Conservation (phyloP, 108 stramenopile species). For the Parietichytrium sp. region DNA sequence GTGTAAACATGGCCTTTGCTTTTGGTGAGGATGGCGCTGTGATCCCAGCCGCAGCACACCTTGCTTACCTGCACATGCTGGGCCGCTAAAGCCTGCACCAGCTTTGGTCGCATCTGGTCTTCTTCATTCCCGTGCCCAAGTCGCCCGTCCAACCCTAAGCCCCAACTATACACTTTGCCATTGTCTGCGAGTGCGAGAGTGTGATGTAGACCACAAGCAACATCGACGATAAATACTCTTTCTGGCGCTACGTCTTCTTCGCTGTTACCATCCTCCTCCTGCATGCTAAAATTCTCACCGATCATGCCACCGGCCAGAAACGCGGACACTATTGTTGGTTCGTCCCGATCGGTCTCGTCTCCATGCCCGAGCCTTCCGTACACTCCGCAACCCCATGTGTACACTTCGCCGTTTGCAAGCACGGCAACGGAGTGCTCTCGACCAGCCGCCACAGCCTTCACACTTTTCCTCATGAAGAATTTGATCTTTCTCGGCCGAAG, state of each 20-base stretch:
- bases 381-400: background rate
- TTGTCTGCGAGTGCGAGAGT: background rate
- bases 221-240: background rate
- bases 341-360: background rate
- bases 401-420: constrained; percentile 1
- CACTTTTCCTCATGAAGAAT: background rate
- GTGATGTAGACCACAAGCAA: background rate
- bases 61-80: background rate
- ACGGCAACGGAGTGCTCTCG: constrained; percentile 1
- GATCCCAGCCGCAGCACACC: constrained; percentile 30
- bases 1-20: background rate
- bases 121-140: constrained; percentile 10
- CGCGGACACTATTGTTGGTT: background rate
- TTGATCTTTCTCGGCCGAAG: background rate
- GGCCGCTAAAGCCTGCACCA: background rate
- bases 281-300: background rate
- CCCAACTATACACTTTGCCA: constrained; percentile 10
- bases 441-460: background rate
- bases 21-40: background rate
- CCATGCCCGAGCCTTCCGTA: background rate
- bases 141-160: background rate
- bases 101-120: background rate
- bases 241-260: background rate
- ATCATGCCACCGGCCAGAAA: too few species aligned
- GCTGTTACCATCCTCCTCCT: background rate